Evolutionary conservation across 164 flowering plant species (phyloP), one percentile per base, ranked within the genome.

Genomic region (Tetrastigma voinierianum): DNA sequence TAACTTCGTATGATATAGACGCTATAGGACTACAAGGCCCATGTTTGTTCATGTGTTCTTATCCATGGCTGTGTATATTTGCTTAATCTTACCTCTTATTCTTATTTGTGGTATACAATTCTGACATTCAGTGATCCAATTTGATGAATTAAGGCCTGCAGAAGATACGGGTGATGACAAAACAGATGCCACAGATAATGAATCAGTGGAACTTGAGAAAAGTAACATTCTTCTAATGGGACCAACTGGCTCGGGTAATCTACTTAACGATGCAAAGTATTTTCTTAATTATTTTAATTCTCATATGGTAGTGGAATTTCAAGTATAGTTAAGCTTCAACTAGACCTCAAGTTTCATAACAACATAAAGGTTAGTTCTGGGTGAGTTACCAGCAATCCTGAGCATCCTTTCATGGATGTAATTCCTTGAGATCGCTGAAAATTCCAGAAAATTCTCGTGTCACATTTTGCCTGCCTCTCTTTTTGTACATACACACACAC

Each of bases 191-290:
- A 59, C n/a, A 16, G 88, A 84, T 76, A 70, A 75, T 78, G 96
- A 90, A 66, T 62, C 70, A 14, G 98, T 94, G 58, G 98, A 94
- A 73, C 90, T 94, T 62, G 98, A 94, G 74, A 94, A 94, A 78
- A 94, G 98, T 73, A 94, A 94, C 73, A 84, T 94, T 69, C 96
- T 94, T 60, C 68, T 94, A 19, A 85, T 91, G 96, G 98, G 98
- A 44, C 97, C 98, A 45, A 94, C 98, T 15, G 98, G 98, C 62
- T 94, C 98, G 84, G 98, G 98, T 94, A 78, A 77, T 66, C 61
- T 52, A 9, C 10, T 59, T 54, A 32, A 13, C 55, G 9, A 17
- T 18, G n/a, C 15, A 32, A 32, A 32, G 40, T 32, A 32, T 32
- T 25, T 3, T 25, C 40, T 25, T 25, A 25, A 25, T 49, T 62